These are phyloP conservation scores for Castanea mollissima DNA, from an alignment of 306 rosid genomes.

Conservation along the genomic window DNA sequence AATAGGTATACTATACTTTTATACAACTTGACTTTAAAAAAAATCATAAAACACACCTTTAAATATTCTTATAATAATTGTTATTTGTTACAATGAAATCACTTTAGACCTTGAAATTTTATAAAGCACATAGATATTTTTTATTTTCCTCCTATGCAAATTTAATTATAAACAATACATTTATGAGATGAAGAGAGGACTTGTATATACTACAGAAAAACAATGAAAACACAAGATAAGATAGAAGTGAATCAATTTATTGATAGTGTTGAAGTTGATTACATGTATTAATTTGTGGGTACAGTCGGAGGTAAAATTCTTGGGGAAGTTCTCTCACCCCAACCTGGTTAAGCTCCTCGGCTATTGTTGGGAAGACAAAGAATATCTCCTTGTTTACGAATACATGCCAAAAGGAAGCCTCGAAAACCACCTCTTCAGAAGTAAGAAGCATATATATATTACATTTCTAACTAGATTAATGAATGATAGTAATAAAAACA, in stretches of 20 bases:
- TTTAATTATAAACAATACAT: neutral
- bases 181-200: too few relatives aligned
- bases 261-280: neutral
- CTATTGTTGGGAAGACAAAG: slow-evolving; percentile 67
- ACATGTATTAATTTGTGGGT: neutral
- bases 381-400: slow-evolving; percentile 67
- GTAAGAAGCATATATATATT: slow-evolving; percentile 23
- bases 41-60: too few relatives aligned
- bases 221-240: too few relatives aligned
- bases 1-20: too few relatives aligned
- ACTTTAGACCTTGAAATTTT: neutral
- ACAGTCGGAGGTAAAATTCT: slow-evolving; percentile 80
- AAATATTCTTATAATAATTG: too few relatives aligned
- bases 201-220: too few relatives aligned
- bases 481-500: neutral
- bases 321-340: slow-evolving; percentile 78
- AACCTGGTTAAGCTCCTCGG: slow-evolving; percentile 79
- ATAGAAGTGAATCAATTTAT: too few relatives aligned
- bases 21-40: too few relatives aligned
- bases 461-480: neutral
- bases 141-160: neutral
- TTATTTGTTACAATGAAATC: neutral
- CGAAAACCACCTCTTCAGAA: slow-evolving; percentile 83
- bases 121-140: neutral
- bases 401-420: slow-evolving; percentile 79